Evolutionary conservation across 495 filamentous ascomycete species (phyloP).

Genomic region (Friedmanniomyces simplex): DNA sequence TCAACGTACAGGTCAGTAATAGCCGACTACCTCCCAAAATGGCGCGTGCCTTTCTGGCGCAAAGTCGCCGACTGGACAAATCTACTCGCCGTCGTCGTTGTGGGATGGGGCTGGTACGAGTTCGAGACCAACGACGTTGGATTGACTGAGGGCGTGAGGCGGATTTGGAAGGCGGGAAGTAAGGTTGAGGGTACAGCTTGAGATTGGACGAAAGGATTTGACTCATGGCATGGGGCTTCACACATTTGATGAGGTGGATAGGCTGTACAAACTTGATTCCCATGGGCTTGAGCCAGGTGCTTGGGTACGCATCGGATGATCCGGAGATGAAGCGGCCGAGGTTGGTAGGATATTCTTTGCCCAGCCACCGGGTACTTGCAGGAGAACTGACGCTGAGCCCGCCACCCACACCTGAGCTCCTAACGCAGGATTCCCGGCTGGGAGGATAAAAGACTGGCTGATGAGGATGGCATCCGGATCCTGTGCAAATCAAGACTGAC

Average conservation of each 20-base stretch:
- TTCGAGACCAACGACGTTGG: conserved; percentile 99
- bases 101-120: conserved; percentile 85
- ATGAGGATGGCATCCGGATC: too few species aligned
- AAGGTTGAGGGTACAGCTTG: neutral
- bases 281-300: neutral
- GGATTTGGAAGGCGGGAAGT: conserved; percentile 61
- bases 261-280: too few species aligned
- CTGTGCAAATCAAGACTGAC: too few species aligned
- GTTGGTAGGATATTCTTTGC: neutral
- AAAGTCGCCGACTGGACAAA: conserved; percentile 63
- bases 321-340: neutral
- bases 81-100: conserved; percentile 64
- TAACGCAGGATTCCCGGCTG: too few species aligned
- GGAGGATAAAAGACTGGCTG: too few species aligned
- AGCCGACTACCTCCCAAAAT: conserved; percentile 78
- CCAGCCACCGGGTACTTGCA: neutral
- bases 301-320: too few species aligned
- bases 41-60: conserved; percentile 55
- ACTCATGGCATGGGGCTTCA: too few species aligned
- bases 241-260: too few species aligned
- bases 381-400: neutral
- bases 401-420: neutral
- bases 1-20: conserved; percentile 53
- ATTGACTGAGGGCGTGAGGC: conserved; percentile 75
- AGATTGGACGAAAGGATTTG: neutral